Evolutionary conservation across 2,329 filamentous ascomycete genomes (phyloP).

Genomic region (Hypoxylon sp.): DNA sequence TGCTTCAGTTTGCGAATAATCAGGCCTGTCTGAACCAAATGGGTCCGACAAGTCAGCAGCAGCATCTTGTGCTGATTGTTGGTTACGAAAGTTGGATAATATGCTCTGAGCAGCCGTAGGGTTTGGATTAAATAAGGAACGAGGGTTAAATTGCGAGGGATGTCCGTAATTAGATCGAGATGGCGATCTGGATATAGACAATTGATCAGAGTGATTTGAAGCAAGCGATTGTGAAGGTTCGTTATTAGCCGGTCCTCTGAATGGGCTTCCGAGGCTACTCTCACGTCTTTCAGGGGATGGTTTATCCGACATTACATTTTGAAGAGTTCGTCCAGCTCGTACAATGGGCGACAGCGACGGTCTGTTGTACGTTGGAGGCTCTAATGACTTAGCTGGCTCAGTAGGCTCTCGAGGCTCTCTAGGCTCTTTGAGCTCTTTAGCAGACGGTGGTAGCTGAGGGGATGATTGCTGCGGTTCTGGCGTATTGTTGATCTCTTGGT

Average conservation of each 20-base stretch:
- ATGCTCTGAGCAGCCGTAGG: conserved; percentile 44
- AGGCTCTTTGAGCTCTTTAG: conserved; percentile 39
- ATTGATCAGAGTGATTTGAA: conserved; percentile 44
- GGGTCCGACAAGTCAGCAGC: conserved; percentile 39
- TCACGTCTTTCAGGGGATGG: conserved; percentile 69
- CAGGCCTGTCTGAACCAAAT: conserved; percentile 39
- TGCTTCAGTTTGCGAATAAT: conserved; percentile 34
- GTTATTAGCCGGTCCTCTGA: conserved; percentile 59
- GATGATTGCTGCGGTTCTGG: conserved; percentile 45
- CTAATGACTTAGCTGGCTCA: conserved; percentile 45
- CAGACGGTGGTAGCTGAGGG: conserved; percentile 41
- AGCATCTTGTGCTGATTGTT: conserved; percentile 31
- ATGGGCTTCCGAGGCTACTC: conserved; percentile 69
- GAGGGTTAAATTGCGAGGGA: conserved; percentile 28
- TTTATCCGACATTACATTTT: conserved; percentile 71
- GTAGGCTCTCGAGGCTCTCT: conserved; percentile 7
- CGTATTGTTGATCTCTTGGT: conserved; percentile 45
- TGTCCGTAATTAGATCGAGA: conserved; percentile 40
- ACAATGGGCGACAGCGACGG: conserved; percentile 69
- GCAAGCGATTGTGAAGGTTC: conserved; percentile 45
- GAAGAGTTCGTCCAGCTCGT: conserved; percentile 69
- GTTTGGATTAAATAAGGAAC: conserved; percentile 38
- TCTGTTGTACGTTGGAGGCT: conserved; percentile 44
- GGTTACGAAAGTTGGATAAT: conserved; percentile 40
- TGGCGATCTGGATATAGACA: conserved; percentile 48